These are phyloP conservation scores for Scenedesmus sp. DNA, from an alignment of 163 green algal species.

Conservation along the genomic window DNA sequence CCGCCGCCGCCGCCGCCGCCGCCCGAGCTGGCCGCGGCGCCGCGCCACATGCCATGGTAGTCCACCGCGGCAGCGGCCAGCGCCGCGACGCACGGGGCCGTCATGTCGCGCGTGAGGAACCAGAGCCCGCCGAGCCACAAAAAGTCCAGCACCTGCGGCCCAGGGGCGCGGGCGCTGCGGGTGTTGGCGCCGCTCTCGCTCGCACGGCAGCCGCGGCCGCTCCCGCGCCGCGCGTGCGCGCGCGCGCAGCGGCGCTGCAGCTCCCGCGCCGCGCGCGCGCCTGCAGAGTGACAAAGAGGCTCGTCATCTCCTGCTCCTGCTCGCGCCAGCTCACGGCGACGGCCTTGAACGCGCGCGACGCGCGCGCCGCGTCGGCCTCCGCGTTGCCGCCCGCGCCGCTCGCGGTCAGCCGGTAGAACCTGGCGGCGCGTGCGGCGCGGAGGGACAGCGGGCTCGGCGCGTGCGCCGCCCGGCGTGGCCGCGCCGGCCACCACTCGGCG, in stretches of 20 bases:
- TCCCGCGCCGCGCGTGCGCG: no score
- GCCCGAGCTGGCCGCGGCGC: background rate
- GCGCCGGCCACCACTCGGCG: background rate
- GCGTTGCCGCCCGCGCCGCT: slow-evolving; percentile 36
- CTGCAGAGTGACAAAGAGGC: slow-evolving; percentile 28
- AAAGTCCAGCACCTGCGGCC: slow-evolving; percentile 47
- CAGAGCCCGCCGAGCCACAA: slow-evolving; percentile 52
- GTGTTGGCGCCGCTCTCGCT: no score
- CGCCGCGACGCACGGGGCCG: slow-evolving; percentile 45
- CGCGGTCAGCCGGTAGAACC: slow-evolving; percentile 64
- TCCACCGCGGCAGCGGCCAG: slow-evolving; percentile 57
- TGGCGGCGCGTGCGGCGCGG: background rate
- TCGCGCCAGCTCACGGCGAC: slow-evolving; percentile 57
- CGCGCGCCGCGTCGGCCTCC: slow-evolving; percentile 45
- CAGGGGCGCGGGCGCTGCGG: no score
- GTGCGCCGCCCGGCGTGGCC: background rate
- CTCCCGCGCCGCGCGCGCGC: no score
- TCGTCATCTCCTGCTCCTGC: slow-evolving; percentile 27
- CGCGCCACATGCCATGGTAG: slow-evolving; percentile 49
- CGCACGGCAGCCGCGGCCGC: no score
- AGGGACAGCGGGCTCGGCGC: background rate
- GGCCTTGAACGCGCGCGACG: slow-evolving; percentile 59
- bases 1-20: background rate
- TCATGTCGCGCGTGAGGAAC: slow-evolving; percentile 54
- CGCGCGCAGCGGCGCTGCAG: no score